phyloP scores from a whole-genome alignment of 345 rosid species.

The Bruguiera parviflora region DNA sequence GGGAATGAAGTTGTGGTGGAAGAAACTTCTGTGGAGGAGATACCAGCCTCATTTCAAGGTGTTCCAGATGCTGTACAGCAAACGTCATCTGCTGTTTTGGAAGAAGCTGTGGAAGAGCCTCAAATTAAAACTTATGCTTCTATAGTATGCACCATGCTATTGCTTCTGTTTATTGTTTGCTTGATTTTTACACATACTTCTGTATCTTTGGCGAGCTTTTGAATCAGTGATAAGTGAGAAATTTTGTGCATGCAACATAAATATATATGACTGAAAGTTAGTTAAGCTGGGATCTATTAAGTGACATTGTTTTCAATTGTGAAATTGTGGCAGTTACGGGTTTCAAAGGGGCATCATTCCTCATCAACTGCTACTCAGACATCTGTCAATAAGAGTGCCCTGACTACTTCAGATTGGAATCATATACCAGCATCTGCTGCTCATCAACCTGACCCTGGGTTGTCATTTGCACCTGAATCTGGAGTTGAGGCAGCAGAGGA shows the following conservation, averaged over 20 bases:
- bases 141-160: constrained; percentile 51
- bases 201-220: constrained; percentile 1
- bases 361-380: constrained; percentile 54
- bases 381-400: constrained; percentile 39
- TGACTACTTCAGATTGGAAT: constrained; percentile 63
- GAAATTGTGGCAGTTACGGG: constrained; percentile 49
- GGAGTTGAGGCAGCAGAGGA: constrained; percentile 35
- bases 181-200: neutral
- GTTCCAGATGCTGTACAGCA: constrained; percentile 45
- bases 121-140: constrained; percentile 80
- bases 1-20: constrained; percentile 58
- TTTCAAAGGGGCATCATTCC: constrained; percentile 48
- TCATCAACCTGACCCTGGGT: constrained; percentile 54
- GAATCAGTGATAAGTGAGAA: neutral
- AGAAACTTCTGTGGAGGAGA: constrained; percentile 59
- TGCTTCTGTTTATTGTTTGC: neutral
- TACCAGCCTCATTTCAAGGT: constrained; percentile 33
- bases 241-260: neutral
- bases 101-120: constrained; percentile 66
- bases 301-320: constrained; percentile 16
- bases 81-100: constrained; percentile 37
- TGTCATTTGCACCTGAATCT: constrained; percentile 39
- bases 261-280: neutral
- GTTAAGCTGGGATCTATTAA: constrained; percentile 2
- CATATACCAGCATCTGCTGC: constrained; percentile 34